These are phyloP conservation scores for Colletotrichum abscissum DNA, from an alignment of 2,329 filamentous ascomycete species.

Conservation along the genomic window DNA sequence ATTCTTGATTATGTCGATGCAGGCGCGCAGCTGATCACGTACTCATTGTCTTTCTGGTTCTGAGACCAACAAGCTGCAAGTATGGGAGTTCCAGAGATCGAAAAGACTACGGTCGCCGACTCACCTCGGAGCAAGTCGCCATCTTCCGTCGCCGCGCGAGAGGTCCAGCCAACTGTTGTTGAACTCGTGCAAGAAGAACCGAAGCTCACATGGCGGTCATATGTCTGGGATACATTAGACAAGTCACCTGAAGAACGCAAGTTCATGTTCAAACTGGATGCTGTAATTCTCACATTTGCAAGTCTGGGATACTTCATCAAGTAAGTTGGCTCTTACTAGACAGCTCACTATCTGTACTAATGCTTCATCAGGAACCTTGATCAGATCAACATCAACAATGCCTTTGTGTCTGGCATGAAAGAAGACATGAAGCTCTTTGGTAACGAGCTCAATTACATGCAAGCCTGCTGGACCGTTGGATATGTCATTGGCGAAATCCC, in stretches of 20 bases:
- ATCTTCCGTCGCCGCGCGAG: not conserved
- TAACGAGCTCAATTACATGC: conserved; percentile 43
- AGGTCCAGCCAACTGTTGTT: not conserved
- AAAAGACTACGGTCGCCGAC: conserved; percentile 3
- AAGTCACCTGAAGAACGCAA: conserved; percentile 52
- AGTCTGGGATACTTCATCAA: conserved; percentile 42
- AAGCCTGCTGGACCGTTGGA: conserved; percentile 42
- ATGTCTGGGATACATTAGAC: conserved; percentile 61
- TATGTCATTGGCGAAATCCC: conserved; percentile 43
- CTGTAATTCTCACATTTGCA: conserved; percentile 50
- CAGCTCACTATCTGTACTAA: not conserved
- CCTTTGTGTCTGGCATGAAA: conserved; percentile 44
- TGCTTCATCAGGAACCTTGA: conserved; percentile 37
- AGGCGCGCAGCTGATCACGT: no score
- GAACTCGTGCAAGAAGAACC: conserved; percentile 43
- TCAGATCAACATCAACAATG: conserved; percentile 48
- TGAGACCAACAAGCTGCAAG: not conserved
- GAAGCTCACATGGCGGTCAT: conserved; percentile 56
- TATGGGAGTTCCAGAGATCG: conserved; percentile 21
- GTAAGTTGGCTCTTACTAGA: not conserved
- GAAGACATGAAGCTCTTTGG: conserved; percentile 41
- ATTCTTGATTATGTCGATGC: not conserved
- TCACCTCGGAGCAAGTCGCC: conserved; percentile 25
- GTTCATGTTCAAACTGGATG: conserved; percentile 56
- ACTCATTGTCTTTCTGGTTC: not conserved